Conservation (phyloP, 805 yeast species). For the Saturnispora silvae region DNA sequence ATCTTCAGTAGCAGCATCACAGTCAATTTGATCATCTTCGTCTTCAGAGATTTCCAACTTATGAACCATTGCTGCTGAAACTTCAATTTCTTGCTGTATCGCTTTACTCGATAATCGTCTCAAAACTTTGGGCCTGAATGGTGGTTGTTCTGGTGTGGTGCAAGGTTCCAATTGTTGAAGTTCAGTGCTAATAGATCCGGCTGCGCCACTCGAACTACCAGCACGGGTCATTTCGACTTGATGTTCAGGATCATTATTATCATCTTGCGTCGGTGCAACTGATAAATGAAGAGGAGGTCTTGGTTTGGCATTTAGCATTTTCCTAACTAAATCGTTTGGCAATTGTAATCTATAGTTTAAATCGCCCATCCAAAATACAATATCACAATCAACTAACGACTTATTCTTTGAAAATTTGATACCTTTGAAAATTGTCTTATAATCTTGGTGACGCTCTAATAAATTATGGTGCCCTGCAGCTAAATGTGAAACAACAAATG, state of each 20-base stretch:
- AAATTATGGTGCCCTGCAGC: slow-evolving; percentile 85
- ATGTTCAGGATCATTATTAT: too few species aligned
- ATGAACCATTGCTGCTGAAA: neutral
- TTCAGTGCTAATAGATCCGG: neutral
- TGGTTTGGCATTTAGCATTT: slow-evolving; percentile 15
- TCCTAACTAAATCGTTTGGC: slow-evolving; percentile 60
- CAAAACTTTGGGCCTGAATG: too few species aligned
- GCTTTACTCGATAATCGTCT: neutral
- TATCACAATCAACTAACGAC: slow-evolving; percentile 66
- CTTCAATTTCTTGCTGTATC: too few species aligned
- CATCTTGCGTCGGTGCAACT: neutral
- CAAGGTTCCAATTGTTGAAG: neutral
- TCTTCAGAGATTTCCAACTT: neutral
- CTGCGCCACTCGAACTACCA: neutral
- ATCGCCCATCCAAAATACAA: slow-evolving; percentile 86
- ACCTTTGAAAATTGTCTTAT: slow-evolving; percentile 65
- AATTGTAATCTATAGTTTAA: slow-evolving; percentile 75
- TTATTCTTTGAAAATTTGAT: slow-evolving; percentile 51
- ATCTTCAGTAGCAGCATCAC: neutral
- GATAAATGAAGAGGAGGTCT: neutral
- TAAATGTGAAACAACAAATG: slow-evolving; percentile 77
- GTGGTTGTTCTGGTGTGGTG: neutral
- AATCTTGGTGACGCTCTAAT: slow-evolving; percentile 80
- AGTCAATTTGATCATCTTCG: neutral
- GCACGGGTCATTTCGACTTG: neutral